Evolutionary conservation across 2,329 filamentous ascomycete genomes (phyloP), one percentile per base, ranked within the genome.

Genomic region (Ophiostoma himal-ulmi): DNA sequence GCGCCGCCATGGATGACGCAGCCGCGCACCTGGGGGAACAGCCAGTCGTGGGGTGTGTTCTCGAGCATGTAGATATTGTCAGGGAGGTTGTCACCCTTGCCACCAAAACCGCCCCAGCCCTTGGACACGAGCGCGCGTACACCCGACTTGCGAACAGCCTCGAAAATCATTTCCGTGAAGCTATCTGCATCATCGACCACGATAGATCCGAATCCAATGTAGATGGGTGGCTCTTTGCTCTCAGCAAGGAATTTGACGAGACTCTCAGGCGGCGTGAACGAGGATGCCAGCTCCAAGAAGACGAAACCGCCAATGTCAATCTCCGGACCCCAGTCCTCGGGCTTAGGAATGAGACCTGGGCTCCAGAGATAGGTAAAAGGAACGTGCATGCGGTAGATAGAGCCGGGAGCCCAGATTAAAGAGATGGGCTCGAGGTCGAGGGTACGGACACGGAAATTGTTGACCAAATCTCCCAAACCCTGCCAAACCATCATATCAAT

Each of bases 401-500:
- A 85, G 0, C 90, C 90, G 0, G 91, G 91, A 0, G 91, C 91
- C 91, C 91, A 93, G 0, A 93, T 80, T 0, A 88, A 91, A 48
- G 88, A 91, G 1, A 94, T 87, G 0, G 90, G 89, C 73, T 94
- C 91, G 0, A 94, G 80, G 1, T 85, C 86, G 0, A 94, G 81
- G 0, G 88, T 91, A 70, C 88, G 86, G 5, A 87, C 83, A 66
- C 92, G 84, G 74, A 94, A 93, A 37, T 87, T 82, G 75, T 94
- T 94, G 73, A 94, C 86, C 37, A 94, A 80, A 77, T 94, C 91
- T 2, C 91, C 91, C 0, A 94, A 82, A 0, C 93, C 94, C 78
- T 97, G 93, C 93, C 93, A 97, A 1, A 93, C 91, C 85, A 94
- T 92, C 86, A 92, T 90, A 77, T 94, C 91, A 1, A 94, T 90